These are phyloP conservation scores for Saksenaea vasiformis DNA, from an alignment of 371 early-diverging fungal species.

Conservation along the genomic window DNA sequence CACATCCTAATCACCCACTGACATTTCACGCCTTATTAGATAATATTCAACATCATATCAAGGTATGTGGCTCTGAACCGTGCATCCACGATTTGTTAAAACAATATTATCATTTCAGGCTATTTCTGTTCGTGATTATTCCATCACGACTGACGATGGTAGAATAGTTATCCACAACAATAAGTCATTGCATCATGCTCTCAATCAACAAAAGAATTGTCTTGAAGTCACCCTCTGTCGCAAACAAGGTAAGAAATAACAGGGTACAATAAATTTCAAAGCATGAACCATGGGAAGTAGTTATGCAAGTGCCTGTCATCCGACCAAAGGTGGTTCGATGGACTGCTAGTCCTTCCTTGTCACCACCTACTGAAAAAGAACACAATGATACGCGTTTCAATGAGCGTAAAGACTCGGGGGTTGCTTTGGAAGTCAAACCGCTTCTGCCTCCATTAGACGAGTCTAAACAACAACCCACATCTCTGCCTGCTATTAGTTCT, in stretches of 20 bases:
- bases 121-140: conserved; percentile 15
- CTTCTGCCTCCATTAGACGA: not conserved
- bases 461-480: not conserved
- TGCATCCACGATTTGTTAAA: not conserved
- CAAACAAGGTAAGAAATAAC: conserved; percentile 11
- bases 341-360: conserved; percentile 1
- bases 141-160: conserved; percentile 15
- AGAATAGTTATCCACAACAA: conserved; percentile 18
- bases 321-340: conserved; percentile 21
- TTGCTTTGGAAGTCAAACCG: conserved; percentile 10
- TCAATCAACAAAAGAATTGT: not conserved
- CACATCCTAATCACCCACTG: conserved; percentile 18
- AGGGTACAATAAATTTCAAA: not conserved
- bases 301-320: conserved; percentile 11
- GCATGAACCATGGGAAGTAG: not conserved
- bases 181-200: conserved; percentile 18
- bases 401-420: conserved; percentile 34
- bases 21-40: conserved; percentile 16
- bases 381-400: not conserved
- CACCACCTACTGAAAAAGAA: not conserved
- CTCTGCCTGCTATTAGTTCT: not conserved
- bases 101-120: not conserved
- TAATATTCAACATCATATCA: conserved; percentile 15
- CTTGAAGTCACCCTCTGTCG: conserved; percentile 15
- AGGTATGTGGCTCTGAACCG: conserved; percentile 13